A percentile compares a stretch with the other conserved stretches of the same genome.
These are phyloP conservation scores for Diatrype stigma DNA, from an alignment of 2,329 filamentous ascomycete species.

Conservation along the genomic window DNA sequence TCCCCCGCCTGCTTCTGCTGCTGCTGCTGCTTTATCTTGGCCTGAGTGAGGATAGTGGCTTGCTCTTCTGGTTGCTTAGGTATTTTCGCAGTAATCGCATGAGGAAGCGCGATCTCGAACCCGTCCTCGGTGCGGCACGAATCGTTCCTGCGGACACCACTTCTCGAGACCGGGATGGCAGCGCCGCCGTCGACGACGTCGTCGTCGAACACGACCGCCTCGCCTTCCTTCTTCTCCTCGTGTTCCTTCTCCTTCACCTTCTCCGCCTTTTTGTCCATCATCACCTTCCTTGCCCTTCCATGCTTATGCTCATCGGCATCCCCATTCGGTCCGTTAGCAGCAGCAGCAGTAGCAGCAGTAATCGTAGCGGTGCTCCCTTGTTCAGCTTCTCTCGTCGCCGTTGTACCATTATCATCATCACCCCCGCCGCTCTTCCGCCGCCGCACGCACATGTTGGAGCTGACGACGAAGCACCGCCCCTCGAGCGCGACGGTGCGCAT, in stretches of 20 bases:
- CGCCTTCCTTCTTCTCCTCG: not conserved
- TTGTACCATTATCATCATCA: constrained; percentile 21
- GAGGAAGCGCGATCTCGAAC: constrained; percentile 42
- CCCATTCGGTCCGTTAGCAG: no score
- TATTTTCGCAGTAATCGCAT: constrained; percentile 49
- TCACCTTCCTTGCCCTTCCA: no score
- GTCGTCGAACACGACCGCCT: not conserved
- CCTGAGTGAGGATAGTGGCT: no score
- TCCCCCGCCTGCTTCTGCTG: constrained; percentile 10
- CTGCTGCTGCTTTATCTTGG: not conserved
- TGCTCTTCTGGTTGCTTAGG: no score
- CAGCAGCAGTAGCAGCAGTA: no score
- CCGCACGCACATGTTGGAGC: constrained; percentile 76
- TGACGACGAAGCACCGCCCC: constrained; percentile 80
- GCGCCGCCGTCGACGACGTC: no score
- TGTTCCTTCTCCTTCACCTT: not conserved
- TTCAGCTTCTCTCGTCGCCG: no score
- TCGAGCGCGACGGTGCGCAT: constrained; percentile 80
- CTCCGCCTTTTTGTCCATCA: not conserved
- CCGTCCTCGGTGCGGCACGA: constrained; percentile 44
- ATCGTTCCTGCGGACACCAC: constrained; percentile 25
- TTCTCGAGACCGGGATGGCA: not conserved
- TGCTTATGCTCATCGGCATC: not conserved
- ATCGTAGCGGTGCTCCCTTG: no score
- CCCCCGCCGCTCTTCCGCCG: constrained; percentile 53